Evolutionary conservation across 2,329 filamentous ascomycete genomes (phyloP).

Genomic region (Neofusicoccum umdonicola): DNA sequence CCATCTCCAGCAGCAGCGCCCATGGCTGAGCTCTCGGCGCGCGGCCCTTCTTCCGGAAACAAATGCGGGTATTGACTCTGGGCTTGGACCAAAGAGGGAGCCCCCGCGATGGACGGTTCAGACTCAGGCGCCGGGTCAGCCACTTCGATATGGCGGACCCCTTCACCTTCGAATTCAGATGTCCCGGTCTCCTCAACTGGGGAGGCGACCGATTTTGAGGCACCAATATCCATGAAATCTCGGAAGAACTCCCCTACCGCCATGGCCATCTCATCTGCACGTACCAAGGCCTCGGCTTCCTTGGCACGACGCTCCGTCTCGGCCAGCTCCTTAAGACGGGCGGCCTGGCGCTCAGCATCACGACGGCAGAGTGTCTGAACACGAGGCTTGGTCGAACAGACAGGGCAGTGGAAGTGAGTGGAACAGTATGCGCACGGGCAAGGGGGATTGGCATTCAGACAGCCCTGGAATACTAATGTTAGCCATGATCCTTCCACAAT

Average conservation of each 20-base stretch:
- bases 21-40: slow-evolving; percentile 13
- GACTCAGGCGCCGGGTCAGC: neutral
- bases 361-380: slow-evolving; percentile 33
- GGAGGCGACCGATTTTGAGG: neutral
- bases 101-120: neutral
- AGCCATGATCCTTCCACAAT: slow-evolving; percentile 18
- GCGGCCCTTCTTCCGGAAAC: slow-evolving; percentile 6
- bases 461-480: slow-evolving; percentile 26
- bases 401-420: slow-evolving; percentile 39
- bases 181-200: neutral
- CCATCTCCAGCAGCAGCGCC: slow-evolving; percentile 12
- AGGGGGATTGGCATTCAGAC: slow-evolving; percentile 27
- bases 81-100: neutral
- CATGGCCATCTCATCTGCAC: slow-evolving; percentile 12
- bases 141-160: slow-evolving; percentile 2
- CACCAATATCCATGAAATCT: neutral
- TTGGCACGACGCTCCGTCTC: neutral
- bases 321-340: neutral
- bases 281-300: slow-evolving; percentile 8
- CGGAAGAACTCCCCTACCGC: slow-evolving; percentile 13
- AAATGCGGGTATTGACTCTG: slow-evolving; percentile 1
- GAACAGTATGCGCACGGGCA: slow-evolving; percentile 41
- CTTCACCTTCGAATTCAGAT: slow-evolving; percentile 1
- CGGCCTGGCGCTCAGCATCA: slow-evolving; percentile 10
- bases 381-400: slow-evolving; percentile 33